Evolutionary conservation across 495 filamentous ascomycete species (phyloP).

Genomic region (Penicillium antarcticum): DNA sequence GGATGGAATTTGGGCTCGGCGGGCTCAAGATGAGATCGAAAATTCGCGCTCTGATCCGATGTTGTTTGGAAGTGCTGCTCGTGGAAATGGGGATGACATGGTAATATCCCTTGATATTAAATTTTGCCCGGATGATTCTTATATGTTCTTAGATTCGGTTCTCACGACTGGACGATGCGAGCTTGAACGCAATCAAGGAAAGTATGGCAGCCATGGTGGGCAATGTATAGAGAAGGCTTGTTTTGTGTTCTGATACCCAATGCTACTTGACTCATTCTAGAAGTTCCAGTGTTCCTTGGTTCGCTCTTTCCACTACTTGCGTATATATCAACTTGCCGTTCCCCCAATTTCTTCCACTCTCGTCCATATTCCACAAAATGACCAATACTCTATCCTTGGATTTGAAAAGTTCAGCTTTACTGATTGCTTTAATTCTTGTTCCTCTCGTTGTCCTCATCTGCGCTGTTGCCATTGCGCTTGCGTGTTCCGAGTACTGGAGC

Average conservation of each 20-base stretch:
- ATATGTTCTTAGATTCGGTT: conserved; percentile 60
- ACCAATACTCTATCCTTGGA: conserved; percentile 27
- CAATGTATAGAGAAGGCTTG: conserved; percentile 20
- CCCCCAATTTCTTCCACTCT: neutral
- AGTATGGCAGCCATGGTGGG: conserved; percentile 55
- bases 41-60: conserved; percentile 73
- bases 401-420: conserved; percentile 36
- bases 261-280: conserved; percentile 1
- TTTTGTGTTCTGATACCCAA: conserved; percentile 26
- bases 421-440: conserved; percentile 52
- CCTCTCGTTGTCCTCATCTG: conserved; percentile 48
- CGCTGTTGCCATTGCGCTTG: conserved; percentile 44
- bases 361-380: conserved; percentile 20
- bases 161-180: conserved; percentile 58
- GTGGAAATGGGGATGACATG: conserved; percentile 62
- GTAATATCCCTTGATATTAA: conserved; percentile 40
- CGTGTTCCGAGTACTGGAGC: conserved; percentile 40
- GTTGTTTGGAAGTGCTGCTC: conserved; percentile 61
- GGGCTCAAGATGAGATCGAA: conserved; percentile 72
- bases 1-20: conserved; percentile 90
- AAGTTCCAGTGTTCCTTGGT: neutral
- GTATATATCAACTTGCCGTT: neutral
- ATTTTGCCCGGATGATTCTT: conserved; percentile 4
- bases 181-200: conserved; percentile 56
- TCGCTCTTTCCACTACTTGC: neutral